These are phyloP conservation scores for Trichoderma sp. DNA, from an alignment of 2,329 filamentous ascomycete genomes.

Conservation along the genomic window DNA sequence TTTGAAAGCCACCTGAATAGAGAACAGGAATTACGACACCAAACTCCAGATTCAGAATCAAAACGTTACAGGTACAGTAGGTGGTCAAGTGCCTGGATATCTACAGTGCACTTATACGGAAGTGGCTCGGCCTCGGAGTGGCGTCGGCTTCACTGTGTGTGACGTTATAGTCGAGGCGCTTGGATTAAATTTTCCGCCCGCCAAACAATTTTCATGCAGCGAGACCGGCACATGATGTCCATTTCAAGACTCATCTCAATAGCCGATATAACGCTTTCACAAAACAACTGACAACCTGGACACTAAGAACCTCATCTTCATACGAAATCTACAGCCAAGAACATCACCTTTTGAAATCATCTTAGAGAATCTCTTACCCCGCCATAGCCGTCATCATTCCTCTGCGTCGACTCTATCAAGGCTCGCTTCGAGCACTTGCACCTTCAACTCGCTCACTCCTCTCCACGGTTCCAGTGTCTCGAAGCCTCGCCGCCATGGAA, in stretches of 20 bases:
- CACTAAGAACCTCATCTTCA: neutral
- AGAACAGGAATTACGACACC: too few species aligned
- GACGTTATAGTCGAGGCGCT: neutral
- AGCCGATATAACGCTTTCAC: neutral
- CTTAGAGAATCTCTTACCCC: neutral
- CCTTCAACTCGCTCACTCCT: conserved; percentile 29
- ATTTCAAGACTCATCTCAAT: neutral
- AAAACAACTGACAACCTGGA: neutral
- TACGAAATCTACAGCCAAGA: neutral
- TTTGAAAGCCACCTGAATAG: neutral
- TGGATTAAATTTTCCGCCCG: conserved; percentile 20
- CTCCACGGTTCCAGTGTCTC: conserved; percentile 24
- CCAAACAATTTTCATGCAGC: conserved; percentile 9
- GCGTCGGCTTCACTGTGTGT: conserved; percentile 21
- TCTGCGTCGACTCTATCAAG: neutral
- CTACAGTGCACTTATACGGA: neutral
- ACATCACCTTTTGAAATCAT: neutral
- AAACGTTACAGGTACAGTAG: too few species aligned
- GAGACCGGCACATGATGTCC: conserved; percentile 13
- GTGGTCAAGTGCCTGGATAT: neutral
- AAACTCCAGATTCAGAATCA: too few species aligned
- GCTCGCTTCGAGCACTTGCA: conserved; percentile 36
- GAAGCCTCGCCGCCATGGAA: conserved; percentile 39
- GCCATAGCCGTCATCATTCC: conserved; percentile 16
- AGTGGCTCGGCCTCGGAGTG: conserved; percentile 24